Percentiles rank a stretch among this genome's conserved stretches.
Evolutionary conservation across 805 yeast species (phyloP).

Genomic region (Metschnikowia picachoensis): DNA sequence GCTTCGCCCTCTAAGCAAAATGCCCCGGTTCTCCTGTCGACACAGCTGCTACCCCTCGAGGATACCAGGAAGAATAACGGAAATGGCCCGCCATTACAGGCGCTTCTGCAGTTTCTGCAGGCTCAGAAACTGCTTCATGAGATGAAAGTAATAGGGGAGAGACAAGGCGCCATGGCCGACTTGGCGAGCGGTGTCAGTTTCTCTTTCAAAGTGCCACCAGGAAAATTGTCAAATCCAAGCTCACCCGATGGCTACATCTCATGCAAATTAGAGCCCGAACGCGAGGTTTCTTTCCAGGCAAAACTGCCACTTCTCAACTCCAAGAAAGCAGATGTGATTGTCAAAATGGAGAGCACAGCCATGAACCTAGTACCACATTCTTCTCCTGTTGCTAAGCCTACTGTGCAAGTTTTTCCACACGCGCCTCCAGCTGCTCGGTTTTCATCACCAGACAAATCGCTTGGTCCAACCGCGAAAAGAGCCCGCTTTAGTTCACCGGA

Average conservation of each 20-base stretch:
- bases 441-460: background rate
- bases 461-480: background rate
- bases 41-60: background rate
- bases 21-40: background rate
- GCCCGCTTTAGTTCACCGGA: constrained; percentile 4
- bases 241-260: background rate
- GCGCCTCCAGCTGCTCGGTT: background rate
- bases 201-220: too few species aligned
- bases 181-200: too few species aligned
- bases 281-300: background rate
- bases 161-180: background rate
- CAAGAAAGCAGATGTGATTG: background rate
- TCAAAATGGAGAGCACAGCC: background rate
- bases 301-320: background rate
- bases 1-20: background rate
- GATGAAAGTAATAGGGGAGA: background rate
- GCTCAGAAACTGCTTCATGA: background rate
- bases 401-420: too few species aligned
- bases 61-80: too few species aligned
- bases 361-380: too few species aligned
- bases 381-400: too few species aligned
- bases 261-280: constrained; percentile 1
- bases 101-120: constrained; percentile 6
- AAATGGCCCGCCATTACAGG: background rate
- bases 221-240: too few species aligned